Evolutionary conservation across 805 yeast genomes (phyloP).

Genomic region (Teunomyces lycoperdinae): DNA sequence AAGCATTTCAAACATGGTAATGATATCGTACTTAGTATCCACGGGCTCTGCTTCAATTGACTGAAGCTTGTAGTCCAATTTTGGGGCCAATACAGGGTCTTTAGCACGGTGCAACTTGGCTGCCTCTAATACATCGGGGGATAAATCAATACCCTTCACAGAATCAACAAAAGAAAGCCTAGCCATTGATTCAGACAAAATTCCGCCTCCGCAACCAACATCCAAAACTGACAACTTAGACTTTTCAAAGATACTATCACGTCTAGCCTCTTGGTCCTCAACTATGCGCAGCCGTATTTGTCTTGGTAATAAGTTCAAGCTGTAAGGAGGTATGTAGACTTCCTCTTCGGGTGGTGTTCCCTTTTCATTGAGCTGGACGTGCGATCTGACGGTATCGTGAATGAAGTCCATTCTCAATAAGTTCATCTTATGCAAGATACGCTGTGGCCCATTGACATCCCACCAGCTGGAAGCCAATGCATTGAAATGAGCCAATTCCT

Average conservation of each 20-base stretch:
- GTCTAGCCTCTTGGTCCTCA: conserved; percentile 47
- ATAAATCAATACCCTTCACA: conserved; percentile 83
- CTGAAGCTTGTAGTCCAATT: conserved; percentile 56
- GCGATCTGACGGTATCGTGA: conserved; percentile 51
- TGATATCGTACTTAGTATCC: conserved; percentile 59
- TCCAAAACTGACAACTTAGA: conserved; percentile 62
- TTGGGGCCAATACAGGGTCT: conserved; percentile 57
- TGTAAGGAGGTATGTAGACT: conserved; percentile 77
- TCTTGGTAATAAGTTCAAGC: conserved; percentile 61
- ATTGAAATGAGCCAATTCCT: conserved; percentile 79
- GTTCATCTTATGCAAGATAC: conserved; percentile 94
- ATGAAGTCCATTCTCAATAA: conserved; percentile 85
- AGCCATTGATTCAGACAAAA: conserved; percentile 82
- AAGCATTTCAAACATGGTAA: conserved; percentile 90
- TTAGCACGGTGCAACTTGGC: conserved; percentile 64
- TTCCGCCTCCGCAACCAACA: conserved; percentile 99
- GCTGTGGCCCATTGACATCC: conserved; percentile 91
- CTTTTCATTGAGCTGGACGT: conserved; percentile 40
- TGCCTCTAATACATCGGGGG: conserved; percentile 75
- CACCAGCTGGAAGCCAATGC: conserved; percentile 96
- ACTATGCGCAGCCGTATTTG: conserved; percentile 47
- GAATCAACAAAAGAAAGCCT: conserved; percentile 58
- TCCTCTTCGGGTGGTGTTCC: conserved; percentile 35
- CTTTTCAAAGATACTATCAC: conserved; percentile 33
- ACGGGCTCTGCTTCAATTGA: conserved; percentile 59